Conservation (phyloP, 805 yeast species). For the Ascoidea asiatica region DNA sequence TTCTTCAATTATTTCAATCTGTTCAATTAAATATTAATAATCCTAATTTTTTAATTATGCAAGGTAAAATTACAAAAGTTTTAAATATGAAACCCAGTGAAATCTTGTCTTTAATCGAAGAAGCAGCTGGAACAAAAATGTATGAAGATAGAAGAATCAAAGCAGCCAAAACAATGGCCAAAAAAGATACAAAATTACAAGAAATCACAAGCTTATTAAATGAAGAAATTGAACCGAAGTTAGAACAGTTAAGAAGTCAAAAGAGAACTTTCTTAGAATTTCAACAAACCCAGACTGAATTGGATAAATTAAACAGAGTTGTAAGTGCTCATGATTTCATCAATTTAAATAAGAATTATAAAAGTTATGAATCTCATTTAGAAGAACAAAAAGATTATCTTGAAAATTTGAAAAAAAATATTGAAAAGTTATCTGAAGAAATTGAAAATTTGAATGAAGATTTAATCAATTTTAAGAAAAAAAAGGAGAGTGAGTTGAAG, state of each 20-base stretch:
- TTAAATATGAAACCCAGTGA: conserved; percentile 92
- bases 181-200: conserved; percentile 72
- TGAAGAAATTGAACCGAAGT: conserved; percentile 89
- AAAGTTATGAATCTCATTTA: conserved; percentile 18
- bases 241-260: conserved; percentile 68
- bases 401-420: conserved; percentile 24
- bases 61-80: conserved; percentile 95
- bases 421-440: conserved; percentile 27
- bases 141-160: conserved; percentile 88
- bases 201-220: conserved; percentile 60
- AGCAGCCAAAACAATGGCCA: conserved; percentile 83
- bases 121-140: conserved; percentile 96
- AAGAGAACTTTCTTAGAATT: conserved; percentile 74
- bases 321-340: conserved; percentile 69
- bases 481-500: conserved; percentile 42
- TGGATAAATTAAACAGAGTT: conserved; percentile 60
- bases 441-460: conserved; percentile 46
- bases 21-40: conserved; percentile 93
- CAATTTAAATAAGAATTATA: conserved; percentile 24
- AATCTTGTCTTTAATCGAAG: conserved; percentile 82
- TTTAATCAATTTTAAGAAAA: conserved; percentile 34
- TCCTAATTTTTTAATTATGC: conserved; percentile 96
- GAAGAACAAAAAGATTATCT: conserved; percentile 21
- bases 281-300: conserved; percentile 71
- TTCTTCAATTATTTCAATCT: conserved; percentile 78